A percentile compares a stretch with the other conserved stretches of the same genome.
These are phyloP conservation scores for Phalaenopsis hybrid DNA, from an alignment of 116 monocot genomes.

Conservation along the genomic window DNA sequence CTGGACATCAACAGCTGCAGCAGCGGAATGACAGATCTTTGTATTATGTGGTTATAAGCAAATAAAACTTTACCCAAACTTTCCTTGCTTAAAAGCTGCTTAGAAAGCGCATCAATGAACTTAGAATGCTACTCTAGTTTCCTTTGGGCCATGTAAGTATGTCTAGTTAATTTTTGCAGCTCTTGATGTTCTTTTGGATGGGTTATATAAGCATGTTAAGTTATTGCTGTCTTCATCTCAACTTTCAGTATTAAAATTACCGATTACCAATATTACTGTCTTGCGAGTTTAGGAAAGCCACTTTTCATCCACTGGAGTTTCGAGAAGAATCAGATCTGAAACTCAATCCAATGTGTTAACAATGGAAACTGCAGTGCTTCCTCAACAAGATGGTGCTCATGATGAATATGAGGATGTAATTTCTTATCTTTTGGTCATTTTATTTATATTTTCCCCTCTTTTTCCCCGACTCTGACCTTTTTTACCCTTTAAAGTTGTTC, in stretches of 20 bases:
- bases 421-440: not conserved
- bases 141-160: not conserved
- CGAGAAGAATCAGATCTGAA: constrained; percentile 1
- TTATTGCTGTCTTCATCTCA: not conserved
- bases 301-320: constrained; percentile 5
- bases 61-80: not conserved
- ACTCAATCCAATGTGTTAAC: constrained; percentile 8
- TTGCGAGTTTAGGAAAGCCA: constrained; percentile 2
- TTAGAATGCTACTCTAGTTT: not conserved
- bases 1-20: not conserved
- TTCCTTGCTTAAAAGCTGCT: not conserved
- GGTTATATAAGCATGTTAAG: not conserved
- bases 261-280: not conserved
- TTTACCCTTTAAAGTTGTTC: constrained; percentile 36
- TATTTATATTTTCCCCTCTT: constrained; percentile 12
- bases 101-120: not conserved
- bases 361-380: constrained; percentile 26
- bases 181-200: not conserved
- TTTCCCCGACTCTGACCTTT: not conserved
- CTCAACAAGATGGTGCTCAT: constrained; percentile 73
- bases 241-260: not conserved
- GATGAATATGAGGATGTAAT: constrained; percentile 85
- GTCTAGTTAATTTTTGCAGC: not conserved
- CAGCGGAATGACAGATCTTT: not conserved
- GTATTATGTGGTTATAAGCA: not conserved